Base-by-base conservation (phyloP, 75 land plant genomes). In the Azolla pinnata region DNA sequence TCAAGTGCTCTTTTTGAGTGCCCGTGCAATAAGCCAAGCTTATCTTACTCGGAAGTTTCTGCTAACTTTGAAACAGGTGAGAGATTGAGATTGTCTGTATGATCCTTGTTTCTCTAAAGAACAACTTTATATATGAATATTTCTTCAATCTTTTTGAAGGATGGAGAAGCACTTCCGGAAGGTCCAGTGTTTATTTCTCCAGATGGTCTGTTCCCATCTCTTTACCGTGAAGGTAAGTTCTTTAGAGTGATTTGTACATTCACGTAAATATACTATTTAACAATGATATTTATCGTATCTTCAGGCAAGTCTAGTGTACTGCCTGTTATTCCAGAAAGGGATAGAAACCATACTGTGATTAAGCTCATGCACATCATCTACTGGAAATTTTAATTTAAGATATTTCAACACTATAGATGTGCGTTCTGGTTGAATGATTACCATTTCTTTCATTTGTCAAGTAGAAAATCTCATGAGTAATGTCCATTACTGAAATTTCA, bases 11-110 rank as follows among this genome's bases (percentile, higher is more conserved):
- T 95, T 89, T 78, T 72, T 95, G 38, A 95, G 99, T 70, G 99
- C 99, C 21, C 78, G 99, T 51, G 96, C 99, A 31, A 95, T 95
- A 49, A 79, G 75, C 46, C 99, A 89, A 57, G 90, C 99, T 30
- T 83, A 95, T 53, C 72, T 95, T 4, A 95, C 99, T 1, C 74
- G 96, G 47, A 81, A 72, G 61, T 89, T 89, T 67, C 63, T 95
- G 0, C 61, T 73, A 20, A 95, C 89, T 59, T 63, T 95, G 16
- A 95, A 95, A 56, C 96, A 95, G 99, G 99, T 89, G 66, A n/a
- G 27, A 17, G 16, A 24, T 53, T 26, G 18, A 53, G 55, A 21
- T 27, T 5, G 27, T 57, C 33, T 31, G 23, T 32, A 57, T 18
- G 1, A 30, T 1, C 23, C 23, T n/a, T 29, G 5, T 31, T 29